Evolutionary conservation across 2,329 filamentous ascomycete genomes (phyloP).

Genomic region (Trichoderma semiorbis): DNA sequence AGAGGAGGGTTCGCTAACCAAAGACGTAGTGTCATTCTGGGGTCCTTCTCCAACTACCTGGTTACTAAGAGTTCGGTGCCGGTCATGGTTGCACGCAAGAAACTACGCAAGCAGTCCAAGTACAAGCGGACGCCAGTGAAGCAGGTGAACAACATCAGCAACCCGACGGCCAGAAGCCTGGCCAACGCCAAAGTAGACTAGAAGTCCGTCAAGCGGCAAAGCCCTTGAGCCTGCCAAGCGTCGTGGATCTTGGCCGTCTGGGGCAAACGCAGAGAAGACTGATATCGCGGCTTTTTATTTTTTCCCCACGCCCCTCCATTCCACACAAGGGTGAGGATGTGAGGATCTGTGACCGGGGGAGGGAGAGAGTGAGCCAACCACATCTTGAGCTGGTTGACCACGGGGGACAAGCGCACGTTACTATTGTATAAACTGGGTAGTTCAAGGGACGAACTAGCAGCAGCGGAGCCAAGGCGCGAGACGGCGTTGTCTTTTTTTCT

Average conservation of each 20-base stretch:
- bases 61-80: constrained; percentile 95
- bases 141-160: constrained; percentile 77
- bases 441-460: not conserved
- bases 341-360: not conserved
- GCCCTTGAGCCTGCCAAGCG: not conserved
- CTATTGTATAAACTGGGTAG: constrained; percentile 1
- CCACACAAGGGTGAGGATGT: not conserved
- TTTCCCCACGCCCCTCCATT: not conserved
- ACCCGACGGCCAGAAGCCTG: constrained; percentile 62
- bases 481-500: not conserved
- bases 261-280: not conserved
- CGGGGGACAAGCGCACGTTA: constrained; percentile 7
- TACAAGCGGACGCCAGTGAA: constrained; percentile 65
- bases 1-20: constrained; percentile 31
- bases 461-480: constrained; percentile 5
- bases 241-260: not conserved
- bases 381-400: not conserved
- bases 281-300: constrained; percentile 2
- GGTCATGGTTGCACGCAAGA: constrained; percentile 95
- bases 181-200: constrained; percentile 74
- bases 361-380: not conserved
- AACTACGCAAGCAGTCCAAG: constrained; percentile 80
- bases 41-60: constrained; percentile 95
- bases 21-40: constrained; percentile 72
- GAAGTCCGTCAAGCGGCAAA: not conserved